Evolutionary conservation across 352 stramenopile species (phyloP).

Genomic region (Phytophthora foliorum): DNA sequence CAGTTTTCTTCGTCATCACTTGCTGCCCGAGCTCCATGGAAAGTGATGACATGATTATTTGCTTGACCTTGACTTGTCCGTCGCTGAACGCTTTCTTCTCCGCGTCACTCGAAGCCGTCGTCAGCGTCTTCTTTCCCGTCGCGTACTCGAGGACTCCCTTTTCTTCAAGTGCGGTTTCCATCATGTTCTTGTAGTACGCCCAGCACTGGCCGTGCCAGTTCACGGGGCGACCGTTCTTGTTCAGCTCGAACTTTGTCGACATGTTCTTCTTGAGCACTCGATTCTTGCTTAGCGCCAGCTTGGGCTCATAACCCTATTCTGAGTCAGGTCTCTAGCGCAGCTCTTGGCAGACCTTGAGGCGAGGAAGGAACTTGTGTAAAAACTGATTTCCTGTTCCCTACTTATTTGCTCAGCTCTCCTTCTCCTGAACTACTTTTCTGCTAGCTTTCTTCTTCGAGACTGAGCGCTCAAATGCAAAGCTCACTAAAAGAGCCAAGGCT

Average conservation of each 20-base stretch:
- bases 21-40: slow-evolving; percentile 13
- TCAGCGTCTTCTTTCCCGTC: neutral
- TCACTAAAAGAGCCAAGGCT: neutral
- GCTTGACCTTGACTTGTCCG: slow-evolving; percentile 15
- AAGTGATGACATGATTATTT: slow-evolving; percentile 14
- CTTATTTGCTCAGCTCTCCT: neutral
- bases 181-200: slow-evolving; percentile 24
- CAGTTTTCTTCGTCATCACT: slow-evolving; percentile 12
- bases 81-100: slow-evolving; percentile 18
- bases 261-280: slow-evolving; percentile 14
- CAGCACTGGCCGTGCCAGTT: slow-evolving; percentile 20
- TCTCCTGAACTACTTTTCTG: neutral
- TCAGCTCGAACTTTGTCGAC: slow-evolving; percentile 20
- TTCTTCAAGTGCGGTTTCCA: slow-evolving; percentile 9
- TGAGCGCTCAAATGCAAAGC: neutral
- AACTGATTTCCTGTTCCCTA: neutral
- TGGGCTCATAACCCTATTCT: slow-evolving; percentile 21
- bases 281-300: slow-evolving; percentile 3
- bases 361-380: neutral
- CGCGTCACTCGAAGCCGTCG: neutral
- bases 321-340: neutral
- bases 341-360: neutral
- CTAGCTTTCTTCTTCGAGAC: neutral
- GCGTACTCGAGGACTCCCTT: slow-evolving; percentile 2
- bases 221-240: slow-evolving; percentile 17